Evolutionary conservation across 1,139 yeast species (phyloP), one percentile per base, ranked within the genome.

Genomic region (Candida glucosophila): DNA sequence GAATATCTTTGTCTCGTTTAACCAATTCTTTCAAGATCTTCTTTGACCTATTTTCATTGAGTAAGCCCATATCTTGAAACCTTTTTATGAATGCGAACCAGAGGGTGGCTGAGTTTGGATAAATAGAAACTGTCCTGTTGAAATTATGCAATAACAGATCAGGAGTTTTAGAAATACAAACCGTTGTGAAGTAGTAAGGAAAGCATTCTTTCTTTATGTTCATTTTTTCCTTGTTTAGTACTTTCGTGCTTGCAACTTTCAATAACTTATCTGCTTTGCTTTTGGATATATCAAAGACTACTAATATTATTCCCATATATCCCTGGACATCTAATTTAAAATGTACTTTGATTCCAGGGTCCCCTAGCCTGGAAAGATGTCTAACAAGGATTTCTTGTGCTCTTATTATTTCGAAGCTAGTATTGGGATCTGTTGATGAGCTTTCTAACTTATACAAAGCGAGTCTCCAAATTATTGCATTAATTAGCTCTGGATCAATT

Each of bases 11-110:
- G 12, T 40, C 42, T 11, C 46, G 39, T 6, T 39, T 35, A 3
- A 48, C 36, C 9, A 64, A 34, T 29, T 56, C 53, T 2, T 27
- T 21, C 3, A 58, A 32, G 6, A 62, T 41, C 19, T 44, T 43
- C 10, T 44, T 39, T 7, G 61, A 40, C 20, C 69, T 36, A 5
- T 27, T 28, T 12, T 43, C 48, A n/a, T 50, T 54, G 18, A 64
- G 42, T 4, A 62, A 41, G 4, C 52, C 60, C 33, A 61, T 51
- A 19, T 43, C 49, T 6, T 41, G 34, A n/a, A 64, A 42, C 30
- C 53, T 56, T 25, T 49, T 47, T 16, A 58, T 42, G 24, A 64
- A 56, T 6, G 49, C 47, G 4, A 57, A 34, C 71, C 71, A 64
- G 9, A 59, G 22, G 3, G 42, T 35, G 3, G 64, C 41, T 2